Percentiles rank a stretch among this genome's conserved stretches.
phyloP scores from a whole-genome alignment of 2,329 filamentous ascomycete genomes.

The Aspergillus pseudonomiae region DNA sequence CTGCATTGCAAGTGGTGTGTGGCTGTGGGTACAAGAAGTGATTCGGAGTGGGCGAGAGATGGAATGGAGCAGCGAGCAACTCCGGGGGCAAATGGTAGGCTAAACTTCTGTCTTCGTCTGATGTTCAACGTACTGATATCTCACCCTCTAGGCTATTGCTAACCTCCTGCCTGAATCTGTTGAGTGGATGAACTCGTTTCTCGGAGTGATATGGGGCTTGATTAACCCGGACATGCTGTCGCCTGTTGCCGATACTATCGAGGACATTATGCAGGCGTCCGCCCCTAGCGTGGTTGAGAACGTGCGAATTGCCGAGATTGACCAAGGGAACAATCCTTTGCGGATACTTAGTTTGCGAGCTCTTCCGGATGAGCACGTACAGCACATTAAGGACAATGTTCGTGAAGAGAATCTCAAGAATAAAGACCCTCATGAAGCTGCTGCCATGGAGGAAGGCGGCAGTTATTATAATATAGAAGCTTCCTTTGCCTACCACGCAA shows the following conservation, averaged over 20 bases:
- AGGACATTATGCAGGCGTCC: slow-evolving; percentile 96
- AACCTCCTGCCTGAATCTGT: slow-evolving; percentile 93
- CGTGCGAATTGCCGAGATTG: slow-evolving; percentile 91
- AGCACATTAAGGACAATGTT: slow-evolving; percentile 79
- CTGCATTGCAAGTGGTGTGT: slow-evolving; percentile 76
- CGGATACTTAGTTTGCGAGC: slow-evolving; percentile 85
- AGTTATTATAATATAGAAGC: slow-evolving; percentile 93
- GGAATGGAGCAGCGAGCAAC: slow-evolving; percentile 87
- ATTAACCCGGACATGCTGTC: slow-evolving; percentile 95
- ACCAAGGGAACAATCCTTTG: slow-evolving; percentile 88
- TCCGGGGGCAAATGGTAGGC: slow-evolving; percentile 73
- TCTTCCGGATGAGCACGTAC: slow-evolving; percentile 78
- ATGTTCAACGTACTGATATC: neutral
- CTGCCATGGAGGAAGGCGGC: slow-evolving; percentile 85
- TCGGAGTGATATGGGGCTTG: slow-evolving; percentile 84
- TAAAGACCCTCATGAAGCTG: slow-evolving; percentile 84
- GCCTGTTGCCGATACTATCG: slow-evolving; percentile 86
- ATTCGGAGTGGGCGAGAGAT: slow-evolving; percentile 77
- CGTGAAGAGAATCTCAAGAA: slow-evolving; percentile 76
- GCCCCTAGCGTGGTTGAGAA: slow-evolving; percentile 91
- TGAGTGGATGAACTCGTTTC: slow-evolving; percentile 91
- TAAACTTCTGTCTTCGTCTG: neutral
- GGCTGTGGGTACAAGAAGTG: slow-evolving; percentile 86
- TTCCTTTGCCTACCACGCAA: slow-evolving; percentile 87
- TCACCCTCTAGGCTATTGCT: slow-evolving; percentile 64